A percentile compares a stretch with the other conserved stretches of the same genome.
phyloP scores from a whole-genome alignment of 768 basidiomycete species.

The Boletus rubescentipes region DNA sequence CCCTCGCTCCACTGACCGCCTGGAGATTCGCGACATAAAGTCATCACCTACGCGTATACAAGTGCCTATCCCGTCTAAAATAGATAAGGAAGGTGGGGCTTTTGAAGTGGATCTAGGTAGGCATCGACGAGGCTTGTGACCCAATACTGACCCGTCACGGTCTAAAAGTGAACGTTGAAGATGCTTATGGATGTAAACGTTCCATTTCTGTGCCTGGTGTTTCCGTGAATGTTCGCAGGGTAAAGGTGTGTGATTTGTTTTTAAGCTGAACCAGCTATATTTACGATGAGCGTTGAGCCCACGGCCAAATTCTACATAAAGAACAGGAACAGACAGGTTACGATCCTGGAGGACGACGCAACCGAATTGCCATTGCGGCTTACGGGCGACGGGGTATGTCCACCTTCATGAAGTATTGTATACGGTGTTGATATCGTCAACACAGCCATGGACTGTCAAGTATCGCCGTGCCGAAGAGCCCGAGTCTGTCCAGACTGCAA shows the following conservation, averaged over 20 bases:
- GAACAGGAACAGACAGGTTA: conserved; percentile 51
- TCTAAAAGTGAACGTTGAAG: conserved; percentile 74
- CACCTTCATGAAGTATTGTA: not conserved
- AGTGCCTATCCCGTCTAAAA: conserved; percentile 64
- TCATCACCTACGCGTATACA: conserved; percentile 53
- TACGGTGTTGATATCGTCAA: conserved; percentile 3
- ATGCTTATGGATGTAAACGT: conserved; percentile 84
- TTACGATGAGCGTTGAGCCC: conserved; percentile 48
- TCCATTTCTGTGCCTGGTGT: conserved; percentile 73
- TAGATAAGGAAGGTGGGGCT: conserved; percentile 67
- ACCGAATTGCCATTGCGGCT: conserved; percentile 78
- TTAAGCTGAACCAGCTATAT: not conserved
- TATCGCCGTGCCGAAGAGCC: conserved; percentile 59
- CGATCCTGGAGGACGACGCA: conserved; percentile 71
- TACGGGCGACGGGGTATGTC: conserved; percentile 84
- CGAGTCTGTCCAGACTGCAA: conserved; percentile 39
- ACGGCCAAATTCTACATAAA: conserved; percentile 84
- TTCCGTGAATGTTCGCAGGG: conserved; percentile 78
- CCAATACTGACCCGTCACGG: not conserved
- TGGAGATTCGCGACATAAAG: conserved; percentile 56
- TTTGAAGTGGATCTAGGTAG: conserved; percentile 80
- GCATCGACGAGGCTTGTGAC: conserved; percentile 14
- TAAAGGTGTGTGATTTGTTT: conserved; percentile 52
- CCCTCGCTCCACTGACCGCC: conserved; percentile 59
- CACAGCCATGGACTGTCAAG: conserved; percentile 83